Conservation (phyloP, 768 basidiomycete species). For the Suillus subaureus region DNA sequence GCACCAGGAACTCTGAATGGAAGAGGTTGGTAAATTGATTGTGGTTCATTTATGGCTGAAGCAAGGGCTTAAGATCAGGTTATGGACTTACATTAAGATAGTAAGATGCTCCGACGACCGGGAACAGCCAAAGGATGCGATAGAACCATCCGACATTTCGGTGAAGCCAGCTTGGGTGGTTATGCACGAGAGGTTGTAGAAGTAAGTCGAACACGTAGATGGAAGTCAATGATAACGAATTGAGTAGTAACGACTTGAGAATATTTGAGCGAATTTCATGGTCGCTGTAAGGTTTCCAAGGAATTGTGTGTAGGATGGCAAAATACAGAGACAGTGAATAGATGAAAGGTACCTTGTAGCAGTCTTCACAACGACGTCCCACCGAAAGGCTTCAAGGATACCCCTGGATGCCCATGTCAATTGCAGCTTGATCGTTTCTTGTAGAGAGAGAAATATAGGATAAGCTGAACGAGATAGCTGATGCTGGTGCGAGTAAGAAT, state of each 20-base stretch:
- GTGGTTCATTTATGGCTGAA: not conserved
- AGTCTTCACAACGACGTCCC: constrained; percentile 63
- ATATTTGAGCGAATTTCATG: constrained; percentile 73
- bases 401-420: constrained; percentile 59
- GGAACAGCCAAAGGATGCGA: constrained; percentile 77
- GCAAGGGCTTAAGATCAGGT: too few species aligned
- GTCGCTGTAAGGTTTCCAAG: constrained; percentile 50
- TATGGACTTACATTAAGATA: constrained; percentile 73
- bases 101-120: constrained; percentile 72
- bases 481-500: constrained; percentile 24
- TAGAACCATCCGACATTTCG: constrained; percentile 77
- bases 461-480: constrained; percentile 55
- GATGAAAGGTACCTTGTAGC: constrained; percentile 53
- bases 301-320: constrained; percentile 13
- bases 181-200: constrained; percentile 65
- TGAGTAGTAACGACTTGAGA: constrained; percentile 75
- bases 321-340: constrained; percentile 11
- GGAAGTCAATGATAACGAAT: constrained; percentile 67
- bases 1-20: constrained; percentile 72
- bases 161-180: constrained; percentile 67
- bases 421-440: constrained; percentile 63
- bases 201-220: constrained; percentile 78
- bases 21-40: not conserved
- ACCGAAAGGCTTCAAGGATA: constrained; percentile 70
- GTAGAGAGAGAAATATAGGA: constrained; percentile 68